phyloP scores from a whole-genome alignment of 805 yeast genomes.

The Candida alai region DNA sequence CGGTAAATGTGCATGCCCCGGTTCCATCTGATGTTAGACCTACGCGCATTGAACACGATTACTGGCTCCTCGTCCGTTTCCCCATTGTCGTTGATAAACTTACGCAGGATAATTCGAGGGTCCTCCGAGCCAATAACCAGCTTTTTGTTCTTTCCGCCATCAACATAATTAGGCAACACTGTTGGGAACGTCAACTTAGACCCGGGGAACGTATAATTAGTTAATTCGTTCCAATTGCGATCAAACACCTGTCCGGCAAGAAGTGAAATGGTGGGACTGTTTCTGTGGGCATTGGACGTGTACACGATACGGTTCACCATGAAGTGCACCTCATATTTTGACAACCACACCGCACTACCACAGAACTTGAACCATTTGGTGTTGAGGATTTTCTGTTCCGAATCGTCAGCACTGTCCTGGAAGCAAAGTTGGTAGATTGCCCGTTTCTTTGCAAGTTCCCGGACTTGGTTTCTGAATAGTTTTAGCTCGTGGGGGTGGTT shows the following conservation, averaged over 20 bases:
- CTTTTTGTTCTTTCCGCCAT: conserved; percentile 1
- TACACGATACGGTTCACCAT: conserved; percentile 25
- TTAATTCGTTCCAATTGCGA: conserved; percentile 16
- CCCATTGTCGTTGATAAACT: conserved; percentile 6
- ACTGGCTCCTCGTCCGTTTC: conserved; percentile 16
- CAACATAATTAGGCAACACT: conserved; percentile 7
- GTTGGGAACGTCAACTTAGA: conserved; percentile 7
- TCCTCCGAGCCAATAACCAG: conserved; percentile 11
- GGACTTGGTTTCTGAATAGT: not conserved
- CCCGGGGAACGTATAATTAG: conserved; percentile 7
- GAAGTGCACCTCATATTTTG: conserved; percentile 25
- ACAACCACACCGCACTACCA: conserved; percentile 20
- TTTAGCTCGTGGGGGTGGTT: not conserved
- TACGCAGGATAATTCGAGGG: conserved; percentile 12
- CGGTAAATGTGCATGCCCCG: conserved; percentile 18
- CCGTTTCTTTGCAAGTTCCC: not conserved
- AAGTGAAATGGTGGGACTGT: conserved; percentile 21
- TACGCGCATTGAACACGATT: conserved; percentile 18
- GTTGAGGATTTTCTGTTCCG: conserved; percentile 1
- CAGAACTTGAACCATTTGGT: conserved; percentile 4
- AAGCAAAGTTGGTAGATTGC: conserved; percentile 1
- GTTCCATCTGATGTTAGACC: conserved; percentile 11
- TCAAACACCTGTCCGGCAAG: conserved; percentile 18
- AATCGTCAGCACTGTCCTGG: not conserved
- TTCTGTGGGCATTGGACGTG: conserved; percentile 16